Evolutionary conservation across 1,284 basidiomycete species (phyloP), one percentile per base, ranked within the genome.

Genomic region (Cutaneotrichosporon sp.): DNA sequence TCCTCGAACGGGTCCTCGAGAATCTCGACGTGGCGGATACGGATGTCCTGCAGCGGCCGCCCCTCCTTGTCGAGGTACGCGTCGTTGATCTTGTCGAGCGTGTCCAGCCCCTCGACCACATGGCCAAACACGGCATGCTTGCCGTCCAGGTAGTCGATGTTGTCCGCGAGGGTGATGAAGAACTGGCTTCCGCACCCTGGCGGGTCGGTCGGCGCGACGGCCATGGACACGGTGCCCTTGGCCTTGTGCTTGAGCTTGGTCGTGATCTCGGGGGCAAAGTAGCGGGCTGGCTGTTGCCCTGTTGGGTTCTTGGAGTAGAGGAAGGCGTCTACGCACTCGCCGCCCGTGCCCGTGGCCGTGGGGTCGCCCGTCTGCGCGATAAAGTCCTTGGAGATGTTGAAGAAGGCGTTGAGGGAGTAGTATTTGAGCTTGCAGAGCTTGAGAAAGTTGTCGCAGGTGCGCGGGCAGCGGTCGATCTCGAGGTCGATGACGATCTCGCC

Each of bases 371-470:
- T 85, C 80, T 99, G 95, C 14, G 94, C 94, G 57, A 99, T 85
- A 69, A 99, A 99, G 77, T 97, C 91, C 78, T 94, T 95, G 38
- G 94, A 93, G 9, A 99, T 95, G 80, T 97, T 97, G 84, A 97
- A 97, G 83, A 99, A 98, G 0, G 92, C 91, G 76, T 93, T 91
- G 67, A 97, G 82, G 76, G 93, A 95, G 83, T 97, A 98, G 78
- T 95, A 95, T 78, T 97, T 97, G 64, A 91, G 84, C 82, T 95
- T 95, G 82, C 94, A 97, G 58, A 99, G 84, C 79, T 99, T 98
- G 66, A 99, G 86, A 76, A 98, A 98, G 84, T 98, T 99, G 77
- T 91, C 86, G 80, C 90, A 93, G 36, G 89, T 91, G 74, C 86
- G 87, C 1, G 95, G 95, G 76, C 94, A 97, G 45, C 83, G 81